Conservation (phyloP, 257 asterid genomes). For the Anisodus acutangulus region DNA sequence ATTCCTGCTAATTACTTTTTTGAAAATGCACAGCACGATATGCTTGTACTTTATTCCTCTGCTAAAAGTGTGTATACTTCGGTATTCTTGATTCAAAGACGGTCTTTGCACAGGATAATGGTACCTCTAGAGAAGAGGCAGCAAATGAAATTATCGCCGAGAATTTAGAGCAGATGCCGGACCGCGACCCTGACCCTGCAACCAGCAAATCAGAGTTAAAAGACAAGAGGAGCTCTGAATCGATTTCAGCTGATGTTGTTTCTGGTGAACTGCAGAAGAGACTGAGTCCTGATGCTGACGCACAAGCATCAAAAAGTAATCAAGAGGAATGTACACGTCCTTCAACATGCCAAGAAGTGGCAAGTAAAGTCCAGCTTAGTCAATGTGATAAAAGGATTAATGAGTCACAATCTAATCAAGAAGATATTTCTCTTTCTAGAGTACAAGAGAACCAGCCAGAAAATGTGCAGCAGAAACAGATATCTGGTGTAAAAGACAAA, state of each 20-base stretch:
- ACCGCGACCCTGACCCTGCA: constrained; percentile 35
- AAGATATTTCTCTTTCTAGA: constrained; percentile 30
- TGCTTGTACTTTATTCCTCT: not conserved
- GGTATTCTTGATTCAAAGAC: constrained; percentile 33
- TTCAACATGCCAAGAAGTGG: constrained; percentile 32
- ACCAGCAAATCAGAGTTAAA: constrained; percentile 36
- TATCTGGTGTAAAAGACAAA: constrained; percentile 34
- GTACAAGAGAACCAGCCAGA: constrained; percentile 30
- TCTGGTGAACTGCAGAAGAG: constrained; percentile 39
- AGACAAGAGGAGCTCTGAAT: not conserved
- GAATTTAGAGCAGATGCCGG: constrained; percentile 36
- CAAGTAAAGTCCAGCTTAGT: constrained; percentile 35
- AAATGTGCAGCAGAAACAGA: constrained; percentile 28
- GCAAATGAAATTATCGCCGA: constrained; percentile 41
- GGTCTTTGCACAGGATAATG: constrained; percentile 30
- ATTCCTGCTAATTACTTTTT: not conserved
- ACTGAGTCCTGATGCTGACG: constrained; percentile 22
- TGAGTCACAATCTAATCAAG: constrained; percentile 35
- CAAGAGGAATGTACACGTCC: constrained; percentile 35
- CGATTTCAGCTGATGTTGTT: constrained; percentile 27
- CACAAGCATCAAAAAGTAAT: constrained; percentile 34
- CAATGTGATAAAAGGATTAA: constrained; percentile 23
- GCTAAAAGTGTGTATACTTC: constrained; percentile 28
- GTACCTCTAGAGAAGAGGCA: constrained; percentile 42
- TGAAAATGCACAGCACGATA: not conserved